Evolutionary conservation across 257 asterid species (phyloP).

Genomic region (Ilex aquifolium): DNA sequence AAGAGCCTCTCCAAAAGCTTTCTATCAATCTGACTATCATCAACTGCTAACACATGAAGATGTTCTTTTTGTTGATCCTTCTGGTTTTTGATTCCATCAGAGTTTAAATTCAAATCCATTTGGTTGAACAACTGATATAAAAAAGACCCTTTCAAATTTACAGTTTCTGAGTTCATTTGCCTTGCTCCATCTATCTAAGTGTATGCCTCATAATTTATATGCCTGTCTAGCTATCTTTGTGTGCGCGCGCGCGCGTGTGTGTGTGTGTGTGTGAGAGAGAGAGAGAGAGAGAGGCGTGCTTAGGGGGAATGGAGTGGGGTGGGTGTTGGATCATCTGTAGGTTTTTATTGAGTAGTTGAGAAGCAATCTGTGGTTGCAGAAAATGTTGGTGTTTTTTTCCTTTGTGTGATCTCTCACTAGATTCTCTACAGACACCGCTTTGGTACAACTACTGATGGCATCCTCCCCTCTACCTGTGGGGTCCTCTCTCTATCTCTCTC

Average conservation of each 20-base stretch:
- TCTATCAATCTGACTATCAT: slow-evolving; percentile 44
- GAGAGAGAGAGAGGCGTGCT: background rate
- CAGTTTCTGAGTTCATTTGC: background rate
- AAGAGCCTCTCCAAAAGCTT: slow-evolving; percentile 54
- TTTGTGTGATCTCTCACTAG: slow-evolving; percentile 15
- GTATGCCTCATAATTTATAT: no score
- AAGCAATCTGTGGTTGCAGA: slow-evolving; percentile 41
- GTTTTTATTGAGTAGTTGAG: slow-evolving; percentile 46
- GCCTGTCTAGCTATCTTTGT: background rate
- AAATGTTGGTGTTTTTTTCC: slow-evolving; percentile 22
- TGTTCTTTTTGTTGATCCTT: slow-evolving; percentile 8
- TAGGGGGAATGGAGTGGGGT: background rate
- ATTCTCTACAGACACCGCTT: slow-evolving; percentile 34
- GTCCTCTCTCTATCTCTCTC: background rate
- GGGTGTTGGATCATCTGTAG: slow-evolving; percentile 1
- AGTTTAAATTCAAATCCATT: slow-evolving; percentile 26
- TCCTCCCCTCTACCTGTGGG: slow-evolving; percentile 17
- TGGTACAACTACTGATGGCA: slow-evolving; percentile 30
- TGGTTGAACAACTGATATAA: background rate
- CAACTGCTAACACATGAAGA: slow-evolving; percentile 61
- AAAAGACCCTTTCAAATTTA: background rate
- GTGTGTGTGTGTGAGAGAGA: background rate
- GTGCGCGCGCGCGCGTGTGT: no score
- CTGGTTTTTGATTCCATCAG: background rate
- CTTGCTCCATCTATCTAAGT: background rate